Evolutionary conservation across 805 yeast genomes (phyloP).

Genomic region (Ogataea glucozyma): DNA sequence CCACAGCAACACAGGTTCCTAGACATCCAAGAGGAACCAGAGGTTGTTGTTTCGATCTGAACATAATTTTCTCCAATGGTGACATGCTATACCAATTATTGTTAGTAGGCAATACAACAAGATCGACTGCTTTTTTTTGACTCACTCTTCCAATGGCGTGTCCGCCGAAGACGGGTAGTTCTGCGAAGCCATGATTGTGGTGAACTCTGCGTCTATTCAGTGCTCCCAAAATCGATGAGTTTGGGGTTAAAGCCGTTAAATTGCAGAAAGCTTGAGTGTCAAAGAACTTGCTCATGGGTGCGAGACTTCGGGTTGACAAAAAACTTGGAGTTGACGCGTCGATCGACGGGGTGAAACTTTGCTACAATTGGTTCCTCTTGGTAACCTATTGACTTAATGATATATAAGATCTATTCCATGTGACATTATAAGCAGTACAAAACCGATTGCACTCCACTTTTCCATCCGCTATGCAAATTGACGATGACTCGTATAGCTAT

Average conservation of each 20-base stretch:
- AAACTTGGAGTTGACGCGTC: neutral
- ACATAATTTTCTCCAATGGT: conserved; percentile 56
- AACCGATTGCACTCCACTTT: neutral
- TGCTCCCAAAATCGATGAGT: no score
- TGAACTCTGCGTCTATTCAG: neutral
- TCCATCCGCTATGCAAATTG: conserved; percentile 1
- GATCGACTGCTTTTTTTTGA: conserved; percentile 13
- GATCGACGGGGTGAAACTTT: conserved; percentile 13
- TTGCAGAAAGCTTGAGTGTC: no score
- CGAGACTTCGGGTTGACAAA: no score
- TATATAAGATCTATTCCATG: no score
- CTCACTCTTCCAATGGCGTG: conserved; percentile 49
- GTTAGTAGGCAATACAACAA: conserved; percentile 27
- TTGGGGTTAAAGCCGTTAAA: no score
- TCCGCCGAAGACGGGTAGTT: conserved; percentile 54
- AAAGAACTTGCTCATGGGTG: no score
- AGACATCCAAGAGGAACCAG: conserved; percentile 81
- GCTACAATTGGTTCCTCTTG: no score
- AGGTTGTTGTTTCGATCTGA: conserved; percentile 81
- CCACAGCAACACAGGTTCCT: conserved; percentile 78
- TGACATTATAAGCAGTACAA: no score
- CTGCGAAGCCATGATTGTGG: conserved; percentile 35
- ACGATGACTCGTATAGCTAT: conserved; percentile 40
- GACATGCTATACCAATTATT: conserved; percentile 43
- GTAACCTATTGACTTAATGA: no score